Conservation (phyloP, 352 stramenopile genomes). For the Aphanomyces invadans region DNA sequence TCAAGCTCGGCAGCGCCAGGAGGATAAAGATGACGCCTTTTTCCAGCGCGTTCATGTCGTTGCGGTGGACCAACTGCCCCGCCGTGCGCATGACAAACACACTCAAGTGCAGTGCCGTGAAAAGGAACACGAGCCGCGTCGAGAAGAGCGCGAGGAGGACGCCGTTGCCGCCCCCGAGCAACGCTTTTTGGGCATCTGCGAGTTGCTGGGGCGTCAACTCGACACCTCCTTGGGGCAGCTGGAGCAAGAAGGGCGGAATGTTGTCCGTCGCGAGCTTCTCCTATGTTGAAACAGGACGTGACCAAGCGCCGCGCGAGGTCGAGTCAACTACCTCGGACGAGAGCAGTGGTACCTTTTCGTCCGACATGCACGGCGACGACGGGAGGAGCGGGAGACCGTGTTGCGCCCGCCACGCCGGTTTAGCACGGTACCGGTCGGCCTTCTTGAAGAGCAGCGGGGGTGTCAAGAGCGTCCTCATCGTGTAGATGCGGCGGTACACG, state of each 20-base stretch:
- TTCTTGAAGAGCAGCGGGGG: slow-evolving; percentile 47
- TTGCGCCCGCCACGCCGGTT: slow-evolving; percentile 44
- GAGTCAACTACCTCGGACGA: slow-evolving; percentile 3
- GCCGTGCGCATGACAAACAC: slow-evolving; percentile 55
- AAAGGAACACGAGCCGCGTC: slow-evolving; percentile 56
- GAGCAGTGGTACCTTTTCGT: slow-evolving; percentile 16
- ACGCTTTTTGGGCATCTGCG: slow-evolving; percentile 32
- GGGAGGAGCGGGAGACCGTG: slow-evolving; percentile 32
- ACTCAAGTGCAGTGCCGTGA: slow-evolving; percentile 59
- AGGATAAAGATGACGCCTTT: slow-evolving; percentile 34
- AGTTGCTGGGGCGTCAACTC: slow-evolving; percentile 41
- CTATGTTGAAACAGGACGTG: not conserved
- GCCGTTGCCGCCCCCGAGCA: slow-evolving; percentile 49
- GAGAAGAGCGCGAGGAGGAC: slow-evolving; percentile 56
- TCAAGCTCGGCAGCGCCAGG: slow-evolving; percentile 48
- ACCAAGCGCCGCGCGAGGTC: not conserved
- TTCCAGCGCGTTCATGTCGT: slow-evolving; percentile 14
- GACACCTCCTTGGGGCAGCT: slow-evolving; percentile 32
- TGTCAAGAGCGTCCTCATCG: slow-evolving; percentile 47
- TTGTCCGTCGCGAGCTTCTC: slow-evolving; percentile 30
- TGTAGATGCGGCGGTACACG: slow-evolving; percentile 39
- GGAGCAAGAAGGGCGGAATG: slow-evolving; percentile 43
- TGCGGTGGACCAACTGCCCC: slow-evolving; percentile 32
- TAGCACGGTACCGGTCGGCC: slow-evolving; percentile 45
- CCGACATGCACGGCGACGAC: slow-evolving; percentile 11